Evolutionary conservation across 768 basidiomycete species (phyloP).

Genomic region (Coprinopsis strossmayeri): DNA sequence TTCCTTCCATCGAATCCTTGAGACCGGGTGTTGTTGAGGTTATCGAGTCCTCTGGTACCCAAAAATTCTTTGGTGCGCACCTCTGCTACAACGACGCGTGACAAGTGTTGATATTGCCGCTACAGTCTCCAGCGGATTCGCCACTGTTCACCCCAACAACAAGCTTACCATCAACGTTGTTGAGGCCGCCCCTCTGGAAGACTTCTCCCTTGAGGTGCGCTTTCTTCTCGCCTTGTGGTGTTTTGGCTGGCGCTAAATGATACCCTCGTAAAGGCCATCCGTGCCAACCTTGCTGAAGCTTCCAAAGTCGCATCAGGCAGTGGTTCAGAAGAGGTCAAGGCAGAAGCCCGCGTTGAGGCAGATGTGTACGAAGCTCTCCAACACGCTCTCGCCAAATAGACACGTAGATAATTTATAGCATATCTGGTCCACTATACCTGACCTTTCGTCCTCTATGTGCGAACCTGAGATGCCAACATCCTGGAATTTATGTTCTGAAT

Average conservation of each 20-base stretch:
- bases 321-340: constrained; percentile 89
- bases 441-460: too few relatives aligned
- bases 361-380: constrained; percentile 97
- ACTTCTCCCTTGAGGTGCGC: constrained; percentile 84
- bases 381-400: constrained; percentile 58
- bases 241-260: background rate
- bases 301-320: constrained; percentile 72
- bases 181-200: constrained; percentile 89
- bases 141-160: constrained; percentile 97
- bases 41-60: constrained; percentile 72
- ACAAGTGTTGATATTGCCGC: constrained; percentile 1
- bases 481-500: too few relatives aligned
- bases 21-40: constrained; percentile 94
- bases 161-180: constrained; percentile 94
- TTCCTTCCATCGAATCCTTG: constrained; percentile 92
- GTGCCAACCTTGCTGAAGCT: constrained; percentile 85
- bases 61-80: constrained; percentile 97
- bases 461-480: too few relatives aligned
- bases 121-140: constrained; percentile 92
- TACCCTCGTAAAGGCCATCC: constrained; percentile 63
- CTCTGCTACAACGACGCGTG: constrained; percentile 7
- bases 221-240: background rate
- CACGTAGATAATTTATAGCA: constrained; percentile 11
- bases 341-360: constrained; percentile 89
- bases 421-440: background rate